phyloP scores from a whole-genome alignment of 352 stramenopile genomes.

The Globisporangium recalcitrans region DNA sequence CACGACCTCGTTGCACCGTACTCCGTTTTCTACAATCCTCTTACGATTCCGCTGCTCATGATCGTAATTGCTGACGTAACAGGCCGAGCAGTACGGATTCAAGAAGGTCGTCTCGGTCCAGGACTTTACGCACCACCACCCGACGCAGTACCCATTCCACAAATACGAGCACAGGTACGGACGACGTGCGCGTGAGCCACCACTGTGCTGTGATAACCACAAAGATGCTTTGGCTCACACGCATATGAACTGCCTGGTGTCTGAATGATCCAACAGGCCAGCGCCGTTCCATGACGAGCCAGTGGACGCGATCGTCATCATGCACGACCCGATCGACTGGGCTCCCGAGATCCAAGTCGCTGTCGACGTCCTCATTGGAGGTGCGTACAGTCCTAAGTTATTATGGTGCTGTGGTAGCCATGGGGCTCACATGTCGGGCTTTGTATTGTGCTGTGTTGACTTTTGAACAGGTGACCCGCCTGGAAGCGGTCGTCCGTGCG shows the following conservation, averaged over 20 bases:
- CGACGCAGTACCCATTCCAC: constrained; percentile 78
- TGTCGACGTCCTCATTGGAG: constrained; percentile 83
- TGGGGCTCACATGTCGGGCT: neutral
- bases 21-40: neutral
- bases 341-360: constrained; percentile 86
- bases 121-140: constrained; percentile 63
- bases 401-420: neutral
- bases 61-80: neutral
- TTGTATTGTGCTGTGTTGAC: neutral
- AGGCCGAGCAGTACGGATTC: constrained; percentile 76
- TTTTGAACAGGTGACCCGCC: constrained; percentile 41
- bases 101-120: constrained; percentile 73
- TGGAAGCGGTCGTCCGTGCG: constrained; percentile 40
- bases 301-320: constrained; percentile 83
- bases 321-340: constrained; percentile 90
- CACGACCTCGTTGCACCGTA: neutral
- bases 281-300: constrained; percentile 60
- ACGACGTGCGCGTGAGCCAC: too few relatives aligned
- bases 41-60: neutral
- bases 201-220: too few relatives aligned
- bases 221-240: neutral
- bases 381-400: constrained; percentile 5
- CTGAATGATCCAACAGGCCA: constrained; percentile 19
- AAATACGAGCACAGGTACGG: constrained; percentile 59
- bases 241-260: neutral